Conservation (phyloP, 306 rosid species). For the Bauhinia variegata region DNA sequence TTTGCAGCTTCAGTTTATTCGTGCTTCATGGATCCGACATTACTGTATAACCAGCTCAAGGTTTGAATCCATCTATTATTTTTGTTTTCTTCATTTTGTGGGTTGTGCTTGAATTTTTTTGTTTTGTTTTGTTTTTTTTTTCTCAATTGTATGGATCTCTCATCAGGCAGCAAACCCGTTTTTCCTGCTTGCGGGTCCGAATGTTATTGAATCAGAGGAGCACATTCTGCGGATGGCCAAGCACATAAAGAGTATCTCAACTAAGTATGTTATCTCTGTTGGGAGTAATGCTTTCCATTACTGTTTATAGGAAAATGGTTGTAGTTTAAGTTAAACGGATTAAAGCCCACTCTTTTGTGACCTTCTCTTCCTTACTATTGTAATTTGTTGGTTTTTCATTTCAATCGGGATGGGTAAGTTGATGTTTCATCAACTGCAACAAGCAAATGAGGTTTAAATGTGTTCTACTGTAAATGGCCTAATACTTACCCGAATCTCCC, state of each 20-base stretch:
- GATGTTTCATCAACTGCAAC: background rate
- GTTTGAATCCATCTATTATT: conserved; percentile 18
- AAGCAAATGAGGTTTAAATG: too few species aligned
- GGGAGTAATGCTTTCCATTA: background rate
- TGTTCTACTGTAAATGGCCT: too few species aligned
- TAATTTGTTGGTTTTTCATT: too few species aligned
- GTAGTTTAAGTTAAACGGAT: conserved; percentile 13
- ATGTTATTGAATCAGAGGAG: conserved; percentile 94
- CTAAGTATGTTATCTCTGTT: conserved; percentile 57
- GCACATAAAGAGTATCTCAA: conserved; percentile 63
- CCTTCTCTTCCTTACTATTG: too few species aligned
- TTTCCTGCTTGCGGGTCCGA: conserved; percentile 90
- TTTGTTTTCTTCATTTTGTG: background rate
- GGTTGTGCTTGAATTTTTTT: conserved; percentile 16
- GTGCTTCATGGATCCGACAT: conserved; percentile 44
- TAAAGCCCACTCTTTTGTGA: too few species aligned
- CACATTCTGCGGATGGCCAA: conserved; percentile 81
- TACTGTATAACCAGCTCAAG: conserved; percentile 55
- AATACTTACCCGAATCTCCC: too few species aligned
- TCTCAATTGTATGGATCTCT: conserved; percentile 28
- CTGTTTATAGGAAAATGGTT: background rate
- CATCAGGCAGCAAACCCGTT: conserved; percentile 79
- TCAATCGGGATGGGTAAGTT: too few species aligned
- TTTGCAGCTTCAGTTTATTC: background rate
- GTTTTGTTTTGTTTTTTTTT: background rate